Percentiles rank a stretch among this genome's conserved stretches.
Conservation (phyloP, 2,329 filamentous ascomycete species). For the Sporothrix mexicana region DNA sequence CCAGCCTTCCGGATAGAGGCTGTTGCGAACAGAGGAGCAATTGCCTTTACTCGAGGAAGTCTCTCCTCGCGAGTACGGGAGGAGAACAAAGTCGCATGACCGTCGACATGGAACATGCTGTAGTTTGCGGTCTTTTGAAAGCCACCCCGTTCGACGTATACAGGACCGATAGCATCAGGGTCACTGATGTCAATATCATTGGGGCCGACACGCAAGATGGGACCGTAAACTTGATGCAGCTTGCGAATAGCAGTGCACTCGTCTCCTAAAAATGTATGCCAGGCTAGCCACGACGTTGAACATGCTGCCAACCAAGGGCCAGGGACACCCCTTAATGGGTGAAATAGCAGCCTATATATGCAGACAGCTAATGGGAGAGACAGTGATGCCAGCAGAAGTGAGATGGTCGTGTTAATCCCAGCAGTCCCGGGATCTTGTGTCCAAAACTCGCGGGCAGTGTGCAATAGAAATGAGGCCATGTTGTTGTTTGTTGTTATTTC, state of each 20-base stretch:
- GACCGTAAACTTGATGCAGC: slow-evolving; percentile 35
- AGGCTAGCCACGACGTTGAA: slow-evolving; percentile 37
- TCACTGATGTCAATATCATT: slow-evolving; percentile 35
- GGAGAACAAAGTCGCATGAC: slow-evolving; percentile 34
- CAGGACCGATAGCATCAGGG: slow-evolving; percentile 29
- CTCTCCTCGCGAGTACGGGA: slow-evolving; percentile 20
- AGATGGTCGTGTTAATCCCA: too few relatives aligned
- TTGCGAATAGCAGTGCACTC: slow-evolving; percentile 30
- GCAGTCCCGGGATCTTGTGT: too few relatives aligned
- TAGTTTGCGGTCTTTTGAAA: slow-evolving; percentile 33
- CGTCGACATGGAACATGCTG: slow-evolving; percentile 33
- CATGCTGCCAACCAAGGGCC: slow-evolving; percentile 43
- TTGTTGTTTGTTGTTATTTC: too few relatives aligned
- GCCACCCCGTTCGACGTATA: slow-evolving; percentile 34
- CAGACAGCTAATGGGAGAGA: too few relatives aligned
- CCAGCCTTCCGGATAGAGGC: not conserved
- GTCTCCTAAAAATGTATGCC: slow-evolving; percentile 32
- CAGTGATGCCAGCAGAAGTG: too few relatives aligned
- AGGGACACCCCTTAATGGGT: slow-evolving; percentile 45
- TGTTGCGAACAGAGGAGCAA: slow-evolving; percentile 13
- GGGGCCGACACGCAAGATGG: slow-evolving; percentile 35
- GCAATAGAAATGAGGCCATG: too few relatives aligned
- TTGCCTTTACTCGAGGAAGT: not conserved
- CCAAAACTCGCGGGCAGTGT: too few relatives aligned
- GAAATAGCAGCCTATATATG: slow-evolving; percentile 43